Conservation (phyloP, 805 yeast genomes). For the Zygotorulaspora chibaensis region DNA sequence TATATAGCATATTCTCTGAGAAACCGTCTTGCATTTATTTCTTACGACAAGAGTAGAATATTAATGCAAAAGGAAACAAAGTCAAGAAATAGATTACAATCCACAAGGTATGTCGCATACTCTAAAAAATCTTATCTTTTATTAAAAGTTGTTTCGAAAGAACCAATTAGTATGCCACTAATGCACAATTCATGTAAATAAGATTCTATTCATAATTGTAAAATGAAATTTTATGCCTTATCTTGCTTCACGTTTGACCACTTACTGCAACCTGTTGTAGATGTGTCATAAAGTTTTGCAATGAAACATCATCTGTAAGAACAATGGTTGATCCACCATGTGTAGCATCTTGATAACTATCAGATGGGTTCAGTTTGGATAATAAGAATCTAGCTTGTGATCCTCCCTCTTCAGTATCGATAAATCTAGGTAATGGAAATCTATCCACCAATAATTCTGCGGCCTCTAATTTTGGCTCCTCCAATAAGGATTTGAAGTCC, state of each 20-base stretch:
- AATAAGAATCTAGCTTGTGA: slow-evolving; percentile 96
- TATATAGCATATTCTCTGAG: not conserved
- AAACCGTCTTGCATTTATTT: not conserved
- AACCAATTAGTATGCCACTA: not conserved
- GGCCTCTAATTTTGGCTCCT: slow-evolving; percentile 88
- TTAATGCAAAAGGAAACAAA: not conserved
- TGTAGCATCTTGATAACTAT: slow-evolving; percentile 57
- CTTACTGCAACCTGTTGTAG: slow-evolving; percentile 84
- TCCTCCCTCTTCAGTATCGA: slow-evolving; percentile 97
- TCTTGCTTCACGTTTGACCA: slow-evolving; percentile 32
- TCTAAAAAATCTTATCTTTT: too few species aligned
- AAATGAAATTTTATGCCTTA: not conserved
- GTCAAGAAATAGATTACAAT: not conserved
- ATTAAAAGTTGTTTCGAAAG: not conserved
- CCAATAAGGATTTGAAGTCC: slow-evolving; percentile 79
- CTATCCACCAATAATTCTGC: slow-evolving; percentile 86
- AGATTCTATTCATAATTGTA: not conserved
- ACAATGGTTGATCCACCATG: slow-evolving; percentile 69
- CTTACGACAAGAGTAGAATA: not conserved
- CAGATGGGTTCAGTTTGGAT: slow-evolving; percentile 92
- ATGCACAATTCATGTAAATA: slow-evolving; percentile 1
- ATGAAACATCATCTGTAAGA: slow-evolving; percentile 91
- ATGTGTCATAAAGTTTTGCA: slow-evolving; percentile 93
- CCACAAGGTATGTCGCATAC: not conserved
- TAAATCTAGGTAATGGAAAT: slow-evolving; percentile 96